A percentile compares a stretch with the other conserved stretches of the same genome.
These are phyloP conservation scores for Fraxinus cuspidata DNA, from an alignment of 257 asterid genomes.

Conservation along the genomic window DNA sequence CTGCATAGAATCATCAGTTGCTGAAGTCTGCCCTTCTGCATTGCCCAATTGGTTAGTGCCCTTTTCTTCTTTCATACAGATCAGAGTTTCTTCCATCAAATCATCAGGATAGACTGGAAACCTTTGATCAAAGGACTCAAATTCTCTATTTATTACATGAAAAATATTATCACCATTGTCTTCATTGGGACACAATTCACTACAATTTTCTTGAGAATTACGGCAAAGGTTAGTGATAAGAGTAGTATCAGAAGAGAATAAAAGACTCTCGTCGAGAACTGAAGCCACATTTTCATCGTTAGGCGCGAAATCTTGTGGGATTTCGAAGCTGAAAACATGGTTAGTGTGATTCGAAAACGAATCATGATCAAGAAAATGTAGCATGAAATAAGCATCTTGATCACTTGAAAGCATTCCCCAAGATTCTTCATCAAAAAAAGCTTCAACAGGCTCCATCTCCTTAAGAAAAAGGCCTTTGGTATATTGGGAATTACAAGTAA, in stretches of 20 bases:
- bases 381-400: slow-evolving; percentile 36
- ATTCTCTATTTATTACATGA: slow-evolving; percentile 17
- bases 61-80: slow-evolving; percentile 25
- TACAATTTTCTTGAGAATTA: slow-evolving; percentile 47
- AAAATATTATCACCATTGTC: slow-evolving; percentile 17
- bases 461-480: neutral
- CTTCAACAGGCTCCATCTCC: slow-evolving; percentile 38
- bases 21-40: neutral
- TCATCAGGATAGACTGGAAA: slow-evolving; percentile 16
- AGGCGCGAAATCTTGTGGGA: slow-evolving; percentile 4
- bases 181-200: neutral
- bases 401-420: slow-evolving; percentile 42
- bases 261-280: slow-evolving; percentile 12
- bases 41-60: slow-evolving; percentile 16
- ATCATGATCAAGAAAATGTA: slow-evolving; percentile 26
- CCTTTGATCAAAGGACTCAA: slow-evolving; percentile 23
- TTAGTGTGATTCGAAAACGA: slow-evolving; percentile 1
- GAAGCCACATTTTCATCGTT: slow-evolving; percentile 11
- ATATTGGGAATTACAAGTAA: neutral
- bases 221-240: slow-evolving; percentile 14
- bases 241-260: slow-evolving; percentile 12
- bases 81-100: slow-evolving; percentile 10
- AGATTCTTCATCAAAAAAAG: slow-evolving; percentile 42
- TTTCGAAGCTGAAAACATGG: neutral
- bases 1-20: slow-evolving; percentile 13